Percentiles rank a stretch among this genome's conserved stretches.
phyloP scores from a whole-genome alignment of 78 protist species.

The Andalucia godoyi region DNA sequence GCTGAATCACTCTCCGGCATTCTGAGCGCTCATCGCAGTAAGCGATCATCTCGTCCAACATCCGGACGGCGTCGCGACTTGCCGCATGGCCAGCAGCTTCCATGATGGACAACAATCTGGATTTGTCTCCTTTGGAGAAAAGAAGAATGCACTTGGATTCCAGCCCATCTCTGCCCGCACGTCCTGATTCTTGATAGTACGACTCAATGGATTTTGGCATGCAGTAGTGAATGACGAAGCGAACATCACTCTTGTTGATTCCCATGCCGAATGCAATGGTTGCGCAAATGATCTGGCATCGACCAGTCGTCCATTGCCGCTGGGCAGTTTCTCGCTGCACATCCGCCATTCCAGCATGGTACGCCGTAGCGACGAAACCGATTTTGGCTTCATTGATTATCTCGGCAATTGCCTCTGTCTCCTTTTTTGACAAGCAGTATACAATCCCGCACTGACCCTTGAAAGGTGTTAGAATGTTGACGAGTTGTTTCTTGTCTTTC shows the following conservation, averaged over 20 bases:
- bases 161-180: constrained; percentile 90
- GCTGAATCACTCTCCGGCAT: neutral
- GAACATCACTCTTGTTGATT: constrained; percentile 90
- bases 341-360: constrained; percentile 70
- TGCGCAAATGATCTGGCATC: constrained; percentile 65
- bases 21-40: neutral
- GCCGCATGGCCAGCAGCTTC: too few species aligned
- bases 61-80: too few species aligned
- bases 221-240: constrained; percentile 91
- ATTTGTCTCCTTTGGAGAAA: too few species aligned
- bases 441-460: constrained; percentile 93
- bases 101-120: too few species aligned
- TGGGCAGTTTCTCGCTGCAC: constrained; percentile 41
- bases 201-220: constrained; percentile 93
- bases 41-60: neutral
- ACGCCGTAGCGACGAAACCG: constrained; percentile 13
- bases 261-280: constrained; percentile 99
- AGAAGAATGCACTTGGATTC: constrained; percentile 51
- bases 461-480: too few species aligned
- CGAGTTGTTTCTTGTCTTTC: too few species aligned
- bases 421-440: constrained; percentile 71
- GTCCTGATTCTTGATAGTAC: constrained; percentile 88
- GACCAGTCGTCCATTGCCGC: constrained; percentile 56
- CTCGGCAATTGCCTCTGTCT: constrained; percentile 58
- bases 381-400: constrained; percentile 11